Percentiles rank a stretch among this genome's conserved stretches.
These are phyloP conservation scores for Zymoseptoria tritici DNA, from an alignment of 2,329 filamentous ascomycete species.

Conservation along the genomic window DNA sequence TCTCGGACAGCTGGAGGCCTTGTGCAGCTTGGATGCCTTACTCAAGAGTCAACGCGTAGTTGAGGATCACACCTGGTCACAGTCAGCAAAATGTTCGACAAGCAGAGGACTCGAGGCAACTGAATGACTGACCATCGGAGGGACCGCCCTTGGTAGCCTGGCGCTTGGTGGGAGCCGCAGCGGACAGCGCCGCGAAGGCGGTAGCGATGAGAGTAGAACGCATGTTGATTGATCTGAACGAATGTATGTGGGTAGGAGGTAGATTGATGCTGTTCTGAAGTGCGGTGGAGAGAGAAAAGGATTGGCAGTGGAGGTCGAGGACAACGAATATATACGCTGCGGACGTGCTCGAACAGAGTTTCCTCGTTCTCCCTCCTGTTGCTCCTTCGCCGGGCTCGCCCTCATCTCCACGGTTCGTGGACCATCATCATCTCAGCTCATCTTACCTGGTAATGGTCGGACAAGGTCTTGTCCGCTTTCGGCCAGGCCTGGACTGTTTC, in stretches of 20 bases:
- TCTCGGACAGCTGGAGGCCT: no score
- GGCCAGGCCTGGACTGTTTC: not conserved
- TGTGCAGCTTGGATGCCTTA: no score
- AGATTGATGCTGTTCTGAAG: not conserved
- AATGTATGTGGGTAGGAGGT: not conserved
- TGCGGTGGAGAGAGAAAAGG: not conserved
- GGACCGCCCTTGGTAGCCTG: conserved; percentile 5
- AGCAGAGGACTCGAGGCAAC: no score
- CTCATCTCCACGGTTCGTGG: not conserved
- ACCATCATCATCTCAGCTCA: not conserved
- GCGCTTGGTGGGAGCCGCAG: conserved; percentile 14
- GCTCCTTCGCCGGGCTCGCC: not conserved
- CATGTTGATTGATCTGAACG: conserved; percentile 9
- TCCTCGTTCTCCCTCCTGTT: not conserved
- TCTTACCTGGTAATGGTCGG: not conserved
- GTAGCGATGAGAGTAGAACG: conserved; percentile 12
- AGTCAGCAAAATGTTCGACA: no score
- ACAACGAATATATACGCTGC: not conserved
- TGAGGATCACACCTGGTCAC: no score
- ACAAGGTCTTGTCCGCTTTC: not conserved
- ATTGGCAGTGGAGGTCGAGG: not conserved
- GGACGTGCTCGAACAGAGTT: not conserved
- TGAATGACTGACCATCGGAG: conserved; percentile 11
- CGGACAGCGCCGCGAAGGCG: conserved; percentile 15
- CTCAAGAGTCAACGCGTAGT: conserved; percentile 40